Conservation (phyloP, 305 asterid species). For the Ajuga reptans region DNA sequence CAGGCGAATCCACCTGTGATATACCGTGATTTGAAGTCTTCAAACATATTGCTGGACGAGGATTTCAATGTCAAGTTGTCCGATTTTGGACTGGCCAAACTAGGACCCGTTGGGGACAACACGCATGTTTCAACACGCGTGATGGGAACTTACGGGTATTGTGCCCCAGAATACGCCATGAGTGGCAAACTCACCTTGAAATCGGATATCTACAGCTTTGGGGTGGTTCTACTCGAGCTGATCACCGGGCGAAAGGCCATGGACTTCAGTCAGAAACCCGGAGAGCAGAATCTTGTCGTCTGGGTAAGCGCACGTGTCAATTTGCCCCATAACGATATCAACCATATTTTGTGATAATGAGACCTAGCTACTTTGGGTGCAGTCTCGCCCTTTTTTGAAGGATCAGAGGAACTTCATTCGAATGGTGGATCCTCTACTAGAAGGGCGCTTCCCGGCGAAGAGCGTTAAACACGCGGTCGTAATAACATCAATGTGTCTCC, state of each 20-base stretch:
- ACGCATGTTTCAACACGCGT: constrained; percentile 87
- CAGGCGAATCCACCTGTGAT: constrained; percentile 80
- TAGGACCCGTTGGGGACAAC: constrained; percentile 82
- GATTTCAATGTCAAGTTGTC: constrained; percentile 73
- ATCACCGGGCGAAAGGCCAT: constrained; percentile 74
- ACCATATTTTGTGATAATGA: not conserved
- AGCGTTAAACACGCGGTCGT: constrained; percentile 62
- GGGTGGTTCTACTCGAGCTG: constrained; percentile 75
- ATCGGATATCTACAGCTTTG: constrained; percentile 85
- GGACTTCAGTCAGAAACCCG: constrained; percentile 42
- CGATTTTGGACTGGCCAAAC: constrained; percentile 84
- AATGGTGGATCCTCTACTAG: constrained; percentile 63
- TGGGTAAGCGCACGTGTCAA: constrained; percentile 50
- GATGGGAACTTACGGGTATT: constrained; percentile 89
- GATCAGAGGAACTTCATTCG: constrained; percentile 40
- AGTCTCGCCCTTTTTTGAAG: constrained; percentile 61
- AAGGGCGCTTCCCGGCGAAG: constrained; percentile 41
- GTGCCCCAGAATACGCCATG: constrained; percentile 89
- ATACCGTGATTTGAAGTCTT: constrained; percentile 79
- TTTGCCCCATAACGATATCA: no score
- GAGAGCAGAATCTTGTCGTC: constrained; percentile 66
- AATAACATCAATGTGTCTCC: constrained; percentile 71
- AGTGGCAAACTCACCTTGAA: constrained; percentile 75
- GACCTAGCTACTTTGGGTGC: not conserved
- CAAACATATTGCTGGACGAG: constrained; percentile 63